Conservation (phyloP, 805 yeast genomes). For the Wickerhamiella sorbophila region DNA sequence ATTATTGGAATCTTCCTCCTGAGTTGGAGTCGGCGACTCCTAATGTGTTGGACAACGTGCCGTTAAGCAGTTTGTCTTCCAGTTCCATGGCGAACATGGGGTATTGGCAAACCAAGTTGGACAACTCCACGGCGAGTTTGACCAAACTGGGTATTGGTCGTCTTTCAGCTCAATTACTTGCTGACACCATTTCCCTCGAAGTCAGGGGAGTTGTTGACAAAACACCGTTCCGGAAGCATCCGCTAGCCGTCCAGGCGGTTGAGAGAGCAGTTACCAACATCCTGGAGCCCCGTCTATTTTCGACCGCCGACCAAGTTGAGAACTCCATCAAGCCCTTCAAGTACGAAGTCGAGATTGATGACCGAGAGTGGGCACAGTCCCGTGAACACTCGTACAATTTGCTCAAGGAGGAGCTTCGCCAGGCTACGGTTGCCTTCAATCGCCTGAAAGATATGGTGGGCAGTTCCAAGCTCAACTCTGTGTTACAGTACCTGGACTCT, state of each 20-base stretch:
- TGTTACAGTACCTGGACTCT: conserved; percentile 47
- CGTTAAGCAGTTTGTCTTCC: conserved; percentile 29
- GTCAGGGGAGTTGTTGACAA: conserved; percentile 56
- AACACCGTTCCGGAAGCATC: conserved; percentile 71
- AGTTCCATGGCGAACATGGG: conserved; percentile 42
- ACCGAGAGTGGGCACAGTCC: conserved; percentile 79
- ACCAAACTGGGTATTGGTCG: conserved; percentile 94
- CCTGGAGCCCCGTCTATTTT: conserved; percentile 59
- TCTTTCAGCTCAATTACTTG: conserved; percentile 65
- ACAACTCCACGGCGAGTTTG: conserved; percentile 63
- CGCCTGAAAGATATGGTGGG: conserved; percentile 60
- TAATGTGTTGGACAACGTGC: not conserved
- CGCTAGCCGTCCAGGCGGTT: conserved; percentile 69
- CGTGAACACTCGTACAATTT: conserved; percentile 62
- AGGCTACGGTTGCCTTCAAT: conserved; percentile 54
- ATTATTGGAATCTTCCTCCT: conserved; percentile 75
- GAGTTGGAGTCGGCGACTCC: conserved; percentile 4
- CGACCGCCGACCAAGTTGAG: conserved; percentile 97
- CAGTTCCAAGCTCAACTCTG: conserved; percentile 67
- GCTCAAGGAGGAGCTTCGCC: conserved; percentile 71
- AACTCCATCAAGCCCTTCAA: conserved; percentile 96
- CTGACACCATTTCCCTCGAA: conserved; percentile 66
- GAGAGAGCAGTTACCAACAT: conserved; percentile 75
- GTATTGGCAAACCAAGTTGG: conserved; percentile 81
- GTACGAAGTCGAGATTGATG: conserved; percentile 92